A percentile compares a stretch with the other conserved stretches of the same genome.
Conservation (phyloP, 2,329 filamentous ascomycete species). For the Aspergillus sergii region DNA sequence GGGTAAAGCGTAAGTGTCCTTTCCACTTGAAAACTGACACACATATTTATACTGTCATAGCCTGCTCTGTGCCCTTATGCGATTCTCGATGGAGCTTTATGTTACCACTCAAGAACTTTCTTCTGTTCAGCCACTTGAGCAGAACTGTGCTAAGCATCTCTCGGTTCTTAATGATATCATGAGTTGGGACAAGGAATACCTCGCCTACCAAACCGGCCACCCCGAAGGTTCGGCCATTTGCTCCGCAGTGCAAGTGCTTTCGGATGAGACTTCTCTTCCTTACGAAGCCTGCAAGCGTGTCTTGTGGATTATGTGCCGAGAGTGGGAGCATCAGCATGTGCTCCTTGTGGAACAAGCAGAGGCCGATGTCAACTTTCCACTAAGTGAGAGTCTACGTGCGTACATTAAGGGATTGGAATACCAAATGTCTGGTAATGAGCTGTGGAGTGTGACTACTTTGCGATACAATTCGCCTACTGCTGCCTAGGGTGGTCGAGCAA, state of each 20-base stretch:
- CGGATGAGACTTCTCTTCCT: not conserved
- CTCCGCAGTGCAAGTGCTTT: not conserved
- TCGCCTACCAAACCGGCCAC: not conserved
- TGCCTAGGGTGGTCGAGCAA: too few species aligned
- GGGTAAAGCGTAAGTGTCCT: too few species aligned
- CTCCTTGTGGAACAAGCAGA: not conserved
- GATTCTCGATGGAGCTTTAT: too few species aligned
- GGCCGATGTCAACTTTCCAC: not conserved
- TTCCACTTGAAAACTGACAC: too few species aligned
- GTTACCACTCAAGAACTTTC: not conserved
- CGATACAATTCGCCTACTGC: constrained; percentile 12
- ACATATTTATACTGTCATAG: accelerated
- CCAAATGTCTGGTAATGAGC: constrained; percentile 39
- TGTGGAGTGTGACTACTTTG: constrained; percentile 32
- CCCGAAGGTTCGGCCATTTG: not conserved
- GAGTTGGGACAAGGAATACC: not conserved
- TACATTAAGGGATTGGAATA: constrained; percentile 40
- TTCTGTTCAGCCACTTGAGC: not conserved
- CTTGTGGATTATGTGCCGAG: not conserved
- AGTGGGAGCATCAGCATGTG: not conserved
- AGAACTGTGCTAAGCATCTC: constrained; percentile 2
- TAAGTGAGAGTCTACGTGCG: not conserved
- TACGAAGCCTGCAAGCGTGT: not conserved
- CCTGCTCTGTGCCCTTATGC: too few species aligned
- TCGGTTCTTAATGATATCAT: constrained; percentile 3